A percentile compares a stretch with the other conserved stretches of the same genome.
Conservation (phyloP, 2,329 filamentous ascomycete genomes). For the Trichoderma afroharzianum region DNA sequence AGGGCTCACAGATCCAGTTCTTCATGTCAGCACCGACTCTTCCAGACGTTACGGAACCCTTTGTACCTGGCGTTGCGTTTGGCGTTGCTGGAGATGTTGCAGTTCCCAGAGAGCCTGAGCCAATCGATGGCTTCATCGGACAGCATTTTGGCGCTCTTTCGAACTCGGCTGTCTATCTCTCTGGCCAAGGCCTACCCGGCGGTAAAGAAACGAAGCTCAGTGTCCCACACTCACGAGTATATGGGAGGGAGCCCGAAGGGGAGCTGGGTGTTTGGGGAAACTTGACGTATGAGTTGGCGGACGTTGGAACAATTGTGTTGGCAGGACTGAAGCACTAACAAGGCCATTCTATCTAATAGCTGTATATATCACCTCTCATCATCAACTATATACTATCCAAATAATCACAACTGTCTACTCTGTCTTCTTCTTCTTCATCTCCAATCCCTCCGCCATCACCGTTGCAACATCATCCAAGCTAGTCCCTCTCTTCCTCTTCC, state of each 20-base stretch:
- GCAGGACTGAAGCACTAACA: background rate
- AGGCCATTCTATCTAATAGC: background rate
- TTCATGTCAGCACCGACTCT: conserved; percentile 43
- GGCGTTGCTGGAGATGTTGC: conserved; percentile 29
- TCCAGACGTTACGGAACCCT: conserved; percentile 23
- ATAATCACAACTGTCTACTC: background rate
- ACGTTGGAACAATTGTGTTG: conserved; percentile 17
- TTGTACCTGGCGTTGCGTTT: conserved; percentile 29
- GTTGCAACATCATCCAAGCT: conserved; percentile 56
- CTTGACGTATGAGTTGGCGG: conserved; percentile 15
- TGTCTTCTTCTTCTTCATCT: conserved; percentile 41
- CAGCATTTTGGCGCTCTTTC: conserved; percentile 62
- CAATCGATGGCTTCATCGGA: conserved; percentile 28
- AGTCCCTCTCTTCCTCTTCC: conserved; percentile 51
- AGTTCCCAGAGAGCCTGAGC: background rate
- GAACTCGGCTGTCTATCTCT: conserved; percentile 56
- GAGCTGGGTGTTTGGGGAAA: background rate
- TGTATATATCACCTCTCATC: conserved; percentile 2
- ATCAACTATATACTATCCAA: background rate
- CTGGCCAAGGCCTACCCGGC: conserved; percentile 15
- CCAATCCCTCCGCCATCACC: conserved; percentile 45
- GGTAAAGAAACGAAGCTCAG: conserved; percentile 31
- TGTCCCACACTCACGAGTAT: conserved; percentile 34
- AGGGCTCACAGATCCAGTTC: conserved; percentile 66
- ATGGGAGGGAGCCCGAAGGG: conserved; percentile 17